Evolutionary conservation across 371 early-diverging fungal genomes (phyloP), one percentile per base, ranked within the genome.

Genomic region (Dichotomocladium elegans): DNA sequence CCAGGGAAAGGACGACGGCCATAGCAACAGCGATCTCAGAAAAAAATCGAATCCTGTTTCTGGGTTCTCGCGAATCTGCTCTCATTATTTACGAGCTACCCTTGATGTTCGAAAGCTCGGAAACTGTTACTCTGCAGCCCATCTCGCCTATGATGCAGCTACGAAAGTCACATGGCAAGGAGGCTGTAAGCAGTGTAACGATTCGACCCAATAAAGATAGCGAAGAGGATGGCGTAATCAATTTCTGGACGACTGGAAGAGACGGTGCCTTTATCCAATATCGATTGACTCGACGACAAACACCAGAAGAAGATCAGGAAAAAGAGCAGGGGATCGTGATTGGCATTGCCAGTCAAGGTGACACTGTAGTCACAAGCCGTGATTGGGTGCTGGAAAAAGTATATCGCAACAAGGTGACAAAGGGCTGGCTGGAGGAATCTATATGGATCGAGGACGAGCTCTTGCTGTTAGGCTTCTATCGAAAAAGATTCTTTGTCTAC

Each of bases 401-500:
- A 10, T 83, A 81, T 50, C 64, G 77, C 10, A 79, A 81, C 27
- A 78, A 78, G 50, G 75, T 89, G n/a, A 89, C 89, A 15, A 86
- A 81, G 47, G 89, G 88, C 1, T 85, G 87, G 79, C 52, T 87
- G 17, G 89, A 89, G 60, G 71, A 79, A 25, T 67, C 78, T 15
- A 31, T 81, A 4, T 72, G 81, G 41, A 57, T 82, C 45, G 80
- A 85, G 37, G 77, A 70, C 6, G 75, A 81, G 34, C 60, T 86
- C 4, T 60, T 88, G 5, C 57, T 88, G 9, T 59, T 84, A 9
- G 90, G 90, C 0, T 89, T 89, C 58, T 89, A 78, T 52, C 72
- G 84, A 41, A 87, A 88, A 53, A 61, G 81, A 27, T 82, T 86
- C 50, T 88, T 88, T 62, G 80, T 86, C 0, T 87, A 83, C 55